Evolutionary conservation across 2,329 filamentous ascomycete species (phyloP).

Genomic region (Neonectria magnoliae): DNA sequence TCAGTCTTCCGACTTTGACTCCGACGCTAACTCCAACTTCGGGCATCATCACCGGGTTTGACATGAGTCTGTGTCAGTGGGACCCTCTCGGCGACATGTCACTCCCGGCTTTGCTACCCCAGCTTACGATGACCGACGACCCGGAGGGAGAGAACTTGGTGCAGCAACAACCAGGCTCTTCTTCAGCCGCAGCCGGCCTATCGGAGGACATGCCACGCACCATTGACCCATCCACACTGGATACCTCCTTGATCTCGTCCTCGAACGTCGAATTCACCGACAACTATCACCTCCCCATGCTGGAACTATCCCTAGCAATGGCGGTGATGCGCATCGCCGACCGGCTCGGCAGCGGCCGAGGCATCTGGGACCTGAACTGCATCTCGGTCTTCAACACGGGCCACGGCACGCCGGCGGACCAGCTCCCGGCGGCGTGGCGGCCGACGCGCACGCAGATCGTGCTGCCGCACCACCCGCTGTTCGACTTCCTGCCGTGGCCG

Average conservation of each 20-base stretch:
- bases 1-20: slow-evolving; percentile 8
- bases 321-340: slow-evolving; percentile 58
- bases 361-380: slow-evolving; percentile 58
- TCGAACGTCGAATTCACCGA: slow-evolving; percentile 51
- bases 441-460: slow-evolving; percentile 61
- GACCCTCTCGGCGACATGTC: slow-evolving; percentile 31
- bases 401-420: slow-evolving; percentile 43
- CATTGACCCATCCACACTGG: slow-evolving; percentile 37
- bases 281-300: slow-evolving; percentile 59
- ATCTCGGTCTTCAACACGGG: slow-evolving; percentile 57
- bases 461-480: slow-evolving; percentile 65
- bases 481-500: slow-evolving; percentile 69
- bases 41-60: slow-evolving; percentile 33
- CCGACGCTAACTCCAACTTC: slow-evolving; percentile 5
- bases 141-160: slow-evolving; percentile 11
- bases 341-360: slow-evolving; percentile 54
- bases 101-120: slow-evolving; percentile 32
- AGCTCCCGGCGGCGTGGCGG: slow-evolving; percentile 58
- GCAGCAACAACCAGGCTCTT: slow-evolving; percentile 11
- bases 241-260: slow-evolving; percentile 29
- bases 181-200: background rate
- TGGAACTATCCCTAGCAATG: slow-evolving; percentile 59
- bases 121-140: slow-evolving; percentile 20
- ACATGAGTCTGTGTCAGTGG: slow-evolving; percentile 39
- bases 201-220: slow-evolving; percentile 27